Evolutionary conservation across 2,329 filamentous ascomycete species (phyloP), one percentile per base, ranked within the genome.

Genomic region (Teratosphaeria epicoccoides): DNA sequence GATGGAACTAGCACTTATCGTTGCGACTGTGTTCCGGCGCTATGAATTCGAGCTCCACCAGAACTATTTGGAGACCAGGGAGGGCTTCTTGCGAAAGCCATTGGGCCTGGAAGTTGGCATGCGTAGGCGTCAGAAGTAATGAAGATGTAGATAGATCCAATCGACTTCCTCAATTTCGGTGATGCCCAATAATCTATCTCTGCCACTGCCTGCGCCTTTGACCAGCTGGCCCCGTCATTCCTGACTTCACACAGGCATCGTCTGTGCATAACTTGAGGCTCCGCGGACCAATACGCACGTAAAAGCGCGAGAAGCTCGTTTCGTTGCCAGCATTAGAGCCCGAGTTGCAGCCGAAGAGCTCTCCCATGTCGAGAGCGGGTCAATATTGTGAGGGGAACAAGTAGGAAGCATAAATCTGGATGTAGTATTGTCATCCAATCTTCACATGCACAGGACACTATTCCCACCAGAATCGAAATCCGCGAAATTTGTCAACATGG

Each of bases 1-100:
- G 40, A 72, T 72, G 67, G 69, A 71, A 46, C 56, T 72, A 51
- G 62, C 68, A 11, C 57, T 72, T 43, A 71, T 70, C 51, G 62
- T 71, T 43, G 62, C 66, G 24, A 67, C 62, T 17, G 63, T 67
- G 23, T 67, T 67, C 58, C 57, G 65, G 17, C 55, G 65, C 20
- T 67, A 66, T 52, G 64, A 68, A 46, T 66, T 68, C 45, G 65
- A 66, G 55, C 55, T 67, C 43, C 61, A 66, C 52, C 65, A 68
- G 50, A 58, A 64, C 24, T 47, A 55, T 17, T 53, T 68, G 55
- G 60, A 67, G 59, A 66, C 65, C 7, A 50, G 63, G 9, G 66
- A 68, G 53, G 66, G 66, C 2, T 68, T 68, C 53, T 52, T 66
- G 52, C 57, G 66, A 22, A 68, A 68, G 59, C 65, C 66, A 40